A percentile compares a stretch with the other conserved stretches of the same genome.
Evolutionary conservation across 1,284 basidiomycete genomes (phyloP).

Genomic region (Salmacisia buchloeana): DNA sequence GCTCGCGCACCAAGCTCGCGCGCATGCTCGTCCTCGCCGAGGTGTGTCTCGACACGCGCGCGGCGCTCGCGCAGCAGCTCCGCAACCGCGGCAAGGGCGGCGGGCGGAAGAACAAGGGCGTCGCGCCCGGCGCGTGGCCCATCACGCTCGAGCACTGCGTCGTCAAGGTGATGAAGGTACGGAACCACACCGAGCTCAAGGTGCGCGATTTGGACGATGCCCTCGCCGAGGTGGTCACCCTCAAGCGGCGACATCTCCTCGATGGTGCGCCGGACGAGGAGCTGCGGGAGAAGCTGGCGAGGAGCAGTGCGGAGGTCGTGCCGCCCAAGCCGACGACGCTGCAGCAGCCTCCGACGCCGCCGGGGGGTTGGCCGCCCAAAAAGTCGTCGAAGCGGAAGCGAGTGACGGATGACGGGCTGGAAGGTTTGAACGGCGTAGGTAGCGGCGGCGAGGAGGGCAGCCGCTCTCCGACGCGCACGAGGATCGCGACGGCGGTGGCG

Average conservation of each 20-base stretch:
- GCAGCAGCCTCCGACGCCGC: slow-evolving; percentile 6
- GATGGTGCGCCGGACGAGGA: neutral
- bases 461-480: no score
- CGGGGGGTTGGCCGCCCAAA: neutral
- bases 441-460: neutral
- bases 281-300: neutral
- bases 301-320: neutral
- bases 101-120: neutral
- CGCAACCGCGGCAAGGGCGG: neutral
- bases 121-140: neutral
- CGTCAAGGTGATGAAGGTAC: neutral
- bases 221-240: neutral
- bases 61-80: neutral
- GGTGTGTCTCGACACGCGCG: neutral
- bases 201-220: neutral
- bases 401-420: neutral
- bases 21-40: neutral
- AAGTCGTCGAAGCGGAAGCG: neutral
- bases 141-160: neutral
- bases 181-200: neutral
- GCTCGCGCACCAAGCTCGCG: neutral
- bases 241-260: neutral
- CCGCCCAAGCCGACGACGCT: neutral
- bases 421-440: neutral
- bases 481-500: no score